phyloP scores from a whole-genome alignment of 805 yeast species.

The Pichia sporocuriosa region DNA sequence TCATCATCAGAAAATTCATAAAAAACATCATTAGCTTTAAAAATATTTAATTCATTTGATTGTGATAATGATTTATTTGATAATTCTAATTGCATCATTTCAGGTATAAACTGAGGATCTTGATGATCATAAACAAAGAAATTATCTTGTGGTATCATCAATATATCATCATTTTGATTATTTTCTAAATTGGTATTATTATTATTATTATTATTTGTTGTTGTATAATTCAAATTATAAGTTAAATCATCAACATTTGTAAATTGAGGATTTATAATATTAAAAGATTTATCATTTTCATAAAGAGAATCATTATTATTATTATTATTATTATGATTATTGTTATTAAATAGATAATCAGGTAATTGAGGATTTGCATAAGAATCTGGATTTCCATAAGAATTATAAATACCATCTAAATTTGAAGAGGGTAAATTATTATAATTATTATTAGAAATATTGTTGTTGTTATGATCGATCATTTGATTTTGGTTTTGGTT shows the following conservation, averaged over 20 bases:
- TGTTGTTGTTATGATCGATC: neutral
- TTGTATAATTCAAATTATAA: neutral
- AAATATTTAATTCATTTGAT: slow-evolving; percentile 28
- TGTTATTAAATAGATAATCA: slow-evolving; percentile 18
- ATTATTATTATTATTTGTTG: neutral
- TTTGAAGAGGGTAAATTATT: slow-evolving; percentile 7
- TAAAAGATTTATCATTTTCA: neutral
- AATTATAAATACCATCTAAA: slow-evolving; percentile 21
- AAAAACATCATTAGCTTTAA: slow-evolving; percentile 26
- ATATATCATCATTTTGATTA: slow-evolving; percentile 19
- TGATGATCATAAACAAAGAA: slow-evolving; percentile 22
- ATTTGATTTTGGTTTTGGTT: neutral
- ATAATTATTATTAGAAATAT: neutral
- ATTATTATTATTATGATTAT: neutral
- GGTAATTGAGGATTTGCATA: slow-evolving; percentile 23
- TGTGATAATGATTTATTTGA: slow-evolving; percentile 25
- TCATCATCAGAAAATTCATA: slow-evolving; percentile 29
- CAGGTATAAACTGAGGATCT: slow-evolving; percentile 23
- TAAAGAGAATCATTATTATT: neutral
- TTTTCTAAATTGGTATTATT: slow-evolving; percentile 1
- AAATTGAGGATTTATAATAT: slow-evolving; percentile 1
- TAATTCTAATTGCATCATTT: slow-evolving; percentile 24
- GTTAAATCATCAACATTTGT: neutral
- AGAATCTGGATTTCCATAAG: slow-evolving; percentile 26
- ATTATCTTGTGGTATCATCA: slow-evolving; percentile 28